Percentiles rank a stretch among this genome's conserved stretches.
Evolutionary conservation across 257 asterid genomes (phyloP).

Genomic region (Paraleonurus japonicus): DNA sequence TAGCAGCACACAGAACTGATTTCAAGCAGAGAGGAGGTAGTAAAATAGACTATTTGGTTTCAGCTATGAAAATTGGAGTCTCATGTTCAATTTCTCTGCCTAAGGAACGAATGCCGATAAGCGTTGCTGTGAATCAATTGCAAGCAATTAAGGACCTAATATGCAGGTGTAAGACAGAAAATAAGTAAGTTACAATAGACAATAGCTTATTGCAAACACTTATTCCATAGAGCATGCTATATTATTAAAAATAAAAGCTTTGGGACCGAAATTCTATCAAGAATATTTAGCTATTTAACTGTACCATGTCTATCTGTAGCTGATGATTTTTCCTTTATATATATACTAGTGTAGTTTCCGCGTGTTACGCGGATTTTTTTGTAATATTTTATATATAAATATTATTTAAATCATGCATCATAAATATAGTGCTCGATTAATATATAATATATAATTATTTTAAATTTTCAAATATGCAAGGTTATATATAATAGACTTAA

Average conservation of each 20-base stretch:
- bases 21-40: not conserved
- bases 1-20: not conserved
- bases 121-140: not conserved
- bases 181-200: not conserved
- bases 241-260: too few species aligned
- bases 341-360: too few species aligned
- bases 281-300: not conserved
- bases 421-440: too few species aligned
- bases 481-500: too few species aligned
- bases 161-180: not conserved
- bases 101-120: not conserved
- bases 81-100: not conserved
- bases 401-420: too few species aligned
- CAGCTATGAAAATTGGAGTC: not conserved
- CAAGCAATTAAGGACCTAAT: not conserved
- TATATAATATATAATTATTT: too few species aligned
- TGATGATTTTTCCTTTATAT: too few species aligned
- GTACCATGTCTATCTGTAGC: not conserved
- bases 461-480: too few species aligned
- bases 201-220: not conserved
- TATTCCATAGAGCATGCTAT: too few species aligned
- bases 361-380: too few species aligned
- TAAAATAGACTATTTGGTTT: not conserved
- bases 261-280: not conserved
- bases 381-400: too few species aligned